Percentiles rank a stretch among this genome's conserved stretches.
Evolutionary conservation across 805 yeast genomes (phyloP).

Genomic region (Metschnikowia continentalis): DNA sequence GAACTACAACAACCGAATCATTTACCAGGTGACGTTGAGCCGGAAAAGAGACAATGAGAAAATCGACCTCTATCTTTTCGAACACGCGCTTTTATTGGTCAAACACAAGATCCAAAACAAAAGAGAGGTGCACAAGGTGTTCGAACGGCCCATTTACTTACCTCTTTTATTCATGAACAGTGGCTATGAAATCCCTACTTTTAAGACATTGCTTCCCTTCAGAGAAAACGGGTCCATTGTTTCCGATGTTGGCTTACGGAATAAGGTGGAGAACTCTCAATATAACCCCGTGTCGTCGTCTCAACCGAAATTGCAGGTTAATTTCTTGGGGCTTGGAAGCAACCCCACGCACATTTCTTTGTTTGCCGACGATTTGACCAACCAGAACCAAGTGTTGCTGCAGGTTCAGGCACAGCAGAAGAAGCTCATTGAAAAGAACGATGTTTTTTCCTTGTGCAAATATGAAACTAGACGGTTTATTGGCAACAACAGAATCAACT

Average conservation of each 20-base stretch:
- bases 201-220: slow-evolving; percentile 39
- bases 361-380: slow-evolving; percentile 50
- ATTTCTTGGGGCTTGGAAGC: slow-evolving; percentile 50
- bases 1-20: slow-evolving; percentile 74
- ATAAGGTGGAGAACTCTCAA: slow-evolving; percentile 24
- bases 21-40: slow-evolving; percentile 68
- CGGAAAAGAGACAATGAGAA: slow-evolving; percentile 74
- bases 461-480: slow-evolving; percentile 74
- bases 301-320: slow-evolving; percentile 42
- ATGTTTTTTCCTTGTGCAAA: slow-evolving; percentile 74
- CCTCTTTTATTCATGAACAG: slow-evolving; percentile 72
- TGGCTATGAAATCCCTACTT: slow-evolving; percentile 71
- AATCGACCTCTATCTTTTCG: slow-evolving; percentile 82
- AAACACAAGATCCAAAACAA: slow-evolving; percentile 83
- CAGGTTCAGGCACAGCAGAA: slow-evolving; percentile 77
- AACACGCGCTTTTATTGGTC: slow-evolving; percentile 81
- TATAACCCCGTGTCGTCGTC: slow-evolving; percentile 25
- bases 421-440: slow-evolving; percentile 64
- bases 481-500: slow-evolving; percentile 71
- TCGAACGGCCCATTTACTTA: slow-evolving; percentile 81
- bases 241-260: slow-evolving; percentile 31
- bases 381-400: slow-evolving; percentile 76
- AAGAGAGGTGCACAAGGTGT: slow-evolving; percentile 87
- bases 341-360: slow-evolving; percentile 52
- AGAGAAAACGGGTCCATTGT: slow-evolving; percentile 34